phyloP scores from a whole-genome alignment of 2,329 filamentous ascomycete species.

The Cylindrodendrum hubeiense region DNA sequence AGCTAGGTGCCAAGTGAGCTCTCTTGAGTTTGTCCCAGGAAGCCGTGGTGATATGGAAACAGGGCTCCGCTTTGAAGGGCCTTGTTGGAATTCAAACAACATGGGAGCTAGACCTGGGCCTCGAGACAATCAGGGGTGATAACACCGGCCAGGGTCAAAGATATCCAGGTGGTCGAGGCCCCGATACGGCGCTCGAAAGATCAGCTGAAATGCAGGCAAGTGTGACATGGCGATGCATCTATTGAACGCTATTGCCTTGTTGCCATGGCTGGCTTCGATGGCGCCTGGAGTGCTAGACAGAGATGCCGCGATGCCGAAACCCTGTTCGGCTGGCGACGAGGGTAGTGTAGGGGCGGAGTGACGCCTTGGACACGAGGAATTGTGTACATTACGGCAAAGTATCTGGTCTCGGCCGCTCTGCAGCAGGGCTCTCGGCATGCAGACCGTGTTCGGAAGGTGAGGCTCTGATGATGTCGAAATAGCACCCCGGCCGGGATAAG shows the following conservation, averaged over 20 bases:
- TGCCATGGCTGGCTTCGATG: conserved; percentile 7
- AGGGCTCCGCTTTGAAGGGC: conserved; percentile 9
- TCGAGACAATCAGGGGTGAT: conserved; percentile 10
- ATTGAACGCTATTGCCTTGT: conserved; percentile 17
- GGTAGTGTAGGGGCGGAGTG: conserved; percentile 2
- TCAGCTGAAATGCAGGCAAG: conserved; percentile 23
- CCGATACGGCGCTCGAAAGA: conserved; percentile 15
- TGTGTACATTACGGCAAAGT: conserved; percentile 1
- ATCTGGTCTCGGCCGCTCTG: neutral
- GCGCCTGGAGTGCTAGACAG: neutral
- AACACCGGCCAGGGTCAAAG: neutral
- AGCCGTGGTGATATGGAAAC: conserved; percentile 13
- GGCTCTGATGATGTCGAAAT: neutral
- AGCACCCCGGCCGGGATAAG: neutral
- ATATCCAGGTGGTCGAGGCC: conserved; percentile 15
- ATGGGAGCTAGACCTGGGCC: neutral
- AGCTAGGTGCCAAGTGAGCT: conserved; percentile 23
- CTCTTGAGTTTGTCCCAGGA: conserved; percentile 16
- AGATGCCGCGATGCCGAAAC: conserved; percentile 1
- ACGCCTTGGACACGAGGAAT: neutral
- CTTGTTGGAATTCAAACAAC: conserved; percentile 10
- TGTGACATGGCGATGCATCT: conserved; percentile 19
- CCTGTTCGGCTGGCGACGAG: neutral
- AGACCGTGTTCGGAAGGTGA: neutral
- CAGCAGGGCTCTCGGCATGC: neutral